Evolutionary conservation across 1,139 yeast species (phyloP), one percentile per base, ranked within the genome.

Genomic region (Protomyces inundatus): DNA sequence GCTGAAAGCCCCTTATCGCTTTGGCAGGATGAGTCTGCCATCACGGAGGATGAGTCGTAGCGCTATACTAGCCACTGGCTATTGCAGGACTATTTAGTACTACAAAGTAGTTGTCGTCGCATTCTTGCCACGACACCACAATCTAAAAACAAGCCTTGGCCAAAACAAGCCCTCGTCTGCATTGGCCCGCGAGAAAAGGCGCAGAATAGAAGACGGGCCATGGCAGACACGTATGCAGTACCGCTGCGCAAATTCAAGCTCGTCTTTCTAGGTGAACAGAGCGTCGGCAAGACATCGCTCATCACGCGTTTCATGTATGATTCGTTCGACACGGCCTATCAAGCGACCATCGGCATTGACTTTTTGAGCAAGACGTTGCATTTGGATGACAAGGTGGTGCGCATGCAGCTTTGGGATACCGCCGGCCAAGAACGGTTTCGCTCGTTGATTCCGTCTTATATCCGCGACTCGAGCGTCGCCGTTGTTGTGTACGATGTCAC

Each of bases 381-480:
- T 71, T 76, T 86, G 50, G 89, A 87, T 66, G 90, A 87, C 72
- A 84, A 87, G 66, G 87, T 90, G 1, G 84, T 84, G 39, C 78
- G 88, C 68, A 75, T 85, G 65, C 88, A 84, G 66, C 89, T 93
- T 64, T 93, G 98, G 98, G 98, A 93, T 74, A 93, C 98, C 53
- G 98, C 98, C 2, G 98, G 98, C 37, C 98, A 93, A 79, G 98
- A 93, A 77, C 80, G 98, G 70, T 93, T 93, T 80, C 81, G 98
- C 70, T 91, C 97, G 4, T 79, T 93, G 71, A 90, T 93, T 69
- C 98, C 98, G 1, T 87, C 96, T 12, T 93, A 93, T 73, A 93
- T 93, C 66, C 82, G 98, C 69, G 98, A 93, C 75, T 87, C 95
- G n/a, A 90, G 90, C 72, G 98, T 93, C 33, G 98, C 98, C 0